phyloP scores from a whole-genome alignment of 805 yeast genomes.

The Hanseniaspora singularis region DNA sequence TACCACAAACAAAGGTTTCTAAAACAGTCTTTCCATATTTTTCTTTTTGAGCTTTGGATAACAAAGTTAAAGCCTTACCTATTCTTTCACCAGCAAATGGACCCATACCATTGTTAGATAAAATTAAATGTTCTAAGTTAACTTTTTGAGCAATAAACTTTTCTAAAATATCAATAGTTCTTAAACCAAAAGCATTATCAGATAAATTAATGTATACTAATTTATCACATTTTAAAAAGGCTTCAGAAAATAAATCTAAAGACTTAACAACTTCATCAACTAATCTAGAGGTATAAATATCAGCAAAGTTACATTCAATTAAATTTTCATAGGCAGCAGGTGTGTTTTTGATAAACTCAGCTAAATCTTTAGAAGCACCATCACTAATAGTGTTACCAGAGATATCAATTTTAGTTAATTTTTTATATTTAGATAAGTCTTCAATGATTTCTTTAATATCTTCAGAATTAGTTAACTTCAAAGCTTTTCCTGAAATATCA shows the following conservation, averaged over 20 bases:
- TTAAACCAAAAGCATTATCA: constrained; percentile 95
- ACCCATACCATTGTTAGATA: constrained; percentile 95
- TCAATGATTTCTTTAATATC: constrained; percentile 64
- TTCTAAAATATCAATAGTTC: constrained; percentile 84
- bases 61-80: constrained; percentile 68
- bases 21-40: constrained; percentile 37
- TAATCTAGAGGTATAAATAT: constrained; percentile 86
- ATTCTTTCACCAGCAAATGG: constrained; percentile 94
- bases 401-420: constrained; percentile 51
- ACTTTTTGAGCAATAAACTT: constrained; percentile 60
- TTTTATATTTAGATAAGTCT: constrained; percentile 35
- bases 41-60: constrained; percentile 50
- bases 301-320: constrained; percentile 72
- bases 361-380: constrained; percentile 67
- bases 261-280: constrained; percentile 89
- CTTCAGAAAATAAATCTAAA: constrained; percentile 58
- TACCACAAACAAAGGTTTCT: constrained; percentile 87
- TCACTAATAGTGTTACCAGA: constrained; percentile 93
- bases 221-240: constrained; percentile 54
- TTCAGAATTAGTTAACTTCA: constrained; percentile 58
- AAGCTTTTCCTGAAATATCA: constrained; percentile 61
- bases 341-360: constrained; percentile 38
- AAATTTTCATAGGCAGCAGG: constrained; percentile 33
- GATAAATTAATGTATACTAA: constrained; percentile 68
- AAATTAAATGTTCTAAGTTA: constrained; percentile 70